Base-by-base conservation (phyloP, 768 basidiomycete genomes). In the Auricularia cornea region DNA sequence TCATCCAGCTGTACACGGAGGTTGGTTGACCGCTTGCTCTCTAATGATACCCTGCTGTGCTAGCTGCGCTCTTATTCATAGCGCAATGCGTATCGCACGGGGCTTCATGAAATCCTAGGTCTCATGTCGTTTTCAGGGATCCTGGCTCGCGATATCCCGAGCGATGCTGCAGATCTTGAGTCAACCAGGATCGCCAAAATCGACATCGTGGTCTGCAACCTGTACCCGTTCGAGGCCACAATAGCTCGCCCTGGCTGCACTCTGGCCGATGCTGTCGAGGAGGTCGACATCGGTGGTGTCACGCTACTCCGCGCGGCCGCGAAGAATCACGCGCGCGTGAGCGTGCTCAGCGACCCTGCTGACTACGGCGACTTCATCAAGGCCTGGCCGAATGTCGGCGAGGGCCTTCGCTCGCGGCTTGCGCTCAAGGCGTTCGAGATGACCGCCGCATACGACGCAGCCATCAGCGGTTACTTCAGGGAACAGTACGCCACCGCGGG, bases 251-350 rank as follows among this genome's bases (percentile, higher is more conserved):
- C 94, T 0, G 84, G 84, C 67, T 95, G 94, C 77, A 94, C 92
- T 12, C 84, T 98, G 64, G 85, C 92, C 3, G 89, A 89, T 59
- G 96, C 96, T 4, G 88, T 98, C 64, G 97, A 99, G 74, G 97
- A 99, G 76, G 90, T 99, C 68, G 97, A 99, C 76, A 98, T 99
- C 63, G 97, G 97, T 5, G 97, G 97, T 30, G 97, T 99, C 57
- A 98, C 97, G 5, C 87, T 99, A 10, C 86, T 98, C 59, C 90
- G 97, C 48, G 97, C 96, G 8, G 97, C 96, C 2, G 97, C 97
- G 62, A 99, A 99, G 78, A 99, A 99, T 75, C 97, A 98, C 77
- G 90, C 82, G 60, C 89, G 95, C 52, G 93, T 95, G 31, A 89
- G 88, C 33, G 86, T 98, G 54, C 80, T 96, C 52, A 95, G 90